These are phyloP conservation scores for Gossypium herbaceum DNA, from an alignment of 345 rosid species.

Conservation along the genomic window DNA sequence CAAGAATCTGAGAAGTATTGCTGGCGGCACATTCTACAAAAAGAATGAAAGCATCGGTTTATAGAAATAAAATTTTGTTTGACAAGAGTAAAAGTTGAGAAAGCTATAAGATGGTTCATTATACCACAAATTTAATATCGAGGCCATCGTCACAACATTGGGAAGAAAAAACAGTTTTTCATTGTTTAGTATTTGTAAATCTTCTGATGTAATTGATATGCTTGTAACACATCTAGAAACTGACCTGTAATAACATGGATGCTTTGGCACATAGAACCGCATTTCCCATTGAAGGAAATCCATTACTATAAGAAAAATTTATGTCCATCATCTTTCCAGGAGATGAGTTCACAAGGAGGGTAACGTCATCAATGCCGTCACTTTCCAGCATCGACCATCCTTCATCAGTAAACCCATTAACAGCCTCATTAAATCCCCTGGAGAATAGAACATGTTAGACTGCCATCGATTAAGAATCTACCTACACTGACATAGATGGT, in stretches of 20 bases:
- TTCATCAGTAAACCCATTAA: conserved; percentile 86
- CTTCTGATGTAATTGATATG: neutral
- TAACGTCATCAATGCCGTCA: conserved; percentile 92
- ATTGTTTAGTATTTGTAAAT: neutral
- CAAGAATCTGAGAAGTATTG: conserved; percentile 80
- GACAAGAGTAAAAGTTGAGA: neutral
- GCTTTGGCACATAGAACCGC: conserved; percentile 91
- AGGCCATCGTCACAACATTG: no score
- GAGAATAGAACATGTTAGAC: conserved; percentile 20
- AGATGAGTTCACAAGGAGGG: conserved; percentile 79
- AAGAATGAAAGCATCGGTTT: neutral
- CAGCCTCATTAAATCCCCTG: conserved; percentile 97
- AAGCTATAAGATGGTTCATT: neutral
- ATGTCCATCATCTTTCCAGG: conserved; percentile 75
- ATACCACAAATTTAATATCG: no score
- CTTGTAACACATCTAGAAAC: neutral
- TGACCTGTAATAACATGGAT: conserved; percentile 90
- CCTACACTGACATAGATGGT: neutral
- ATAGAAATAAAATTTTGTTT: no score
- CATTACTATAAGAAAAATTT: conserved; percentile 61
- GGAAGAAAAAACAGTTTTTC: no score
- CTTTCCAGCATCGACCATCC: conserved; percentile 95
- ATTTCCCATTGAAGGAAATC: conserved; percentile 67
- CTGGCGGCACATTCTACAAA: conserved; percentile 91
- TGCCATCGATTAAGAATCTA: neutral